Evolutionary conservation across 345 rosid genomes (phyloP), one percentile per base, ranked within the genome.

Genomic region (Eutrema heterophyllum): DNA sequence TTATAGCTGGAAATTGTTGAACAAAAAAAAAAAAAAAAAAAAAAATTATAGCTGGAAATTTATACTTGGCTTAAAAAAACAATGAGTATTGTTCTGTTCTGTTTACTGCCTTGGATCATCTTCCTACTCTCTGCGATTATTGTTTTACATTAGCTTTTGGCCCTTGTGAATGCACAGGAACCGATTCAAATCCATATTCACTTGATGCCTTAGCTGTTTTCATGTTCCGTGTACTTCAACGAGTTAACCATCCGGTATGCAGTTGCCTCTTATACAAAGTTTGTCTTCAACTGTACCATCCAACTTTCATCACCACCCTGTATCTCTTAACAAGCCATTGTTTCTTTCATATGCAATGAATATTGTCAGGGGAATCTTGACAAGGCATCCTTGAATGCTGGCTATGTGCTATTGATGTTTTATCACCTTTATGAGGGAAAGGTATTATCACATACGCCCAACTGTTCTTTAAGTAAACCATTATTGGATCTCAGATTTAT

Each of bases 341-440:
- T 51, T 58, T 15, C 35, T 56, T 52, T 62, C 40, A 51, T 39
- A 63, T 74, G 60, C 67, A 79, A 49, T 79, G 41, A 49, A 67
- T 40, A 68, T 72, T 75, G 70, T 9, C 75, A 92, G 99, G 99
- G 99, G n/a, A 92, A 92, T 84, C 93, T 95, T 64, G 99, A 95
- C 81, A 92, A 87, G 76, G 79, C 79, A 44, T 87, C 96, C 77
- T 79, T 86, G 71, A 95, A 88, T 78, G 97, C 89, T 65, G 99
- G 99, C 45, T 88, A 86, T 81, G 99, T 95, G 76, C 87, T 95
- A 70, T 82, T 92, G 55, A 88, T 95, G 97, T 95, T 95, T 78
- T 88, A 92, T 82, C 92, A 92, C 79, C 96, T 95, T 67, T 92
- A 92, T 67, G 97, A 95, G 79, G 97, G 97, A 71, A 95, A 95